Conservation (phyloP, 768 basidiomycete species). For the Rubroboletus pulcherrimus region DNA sequence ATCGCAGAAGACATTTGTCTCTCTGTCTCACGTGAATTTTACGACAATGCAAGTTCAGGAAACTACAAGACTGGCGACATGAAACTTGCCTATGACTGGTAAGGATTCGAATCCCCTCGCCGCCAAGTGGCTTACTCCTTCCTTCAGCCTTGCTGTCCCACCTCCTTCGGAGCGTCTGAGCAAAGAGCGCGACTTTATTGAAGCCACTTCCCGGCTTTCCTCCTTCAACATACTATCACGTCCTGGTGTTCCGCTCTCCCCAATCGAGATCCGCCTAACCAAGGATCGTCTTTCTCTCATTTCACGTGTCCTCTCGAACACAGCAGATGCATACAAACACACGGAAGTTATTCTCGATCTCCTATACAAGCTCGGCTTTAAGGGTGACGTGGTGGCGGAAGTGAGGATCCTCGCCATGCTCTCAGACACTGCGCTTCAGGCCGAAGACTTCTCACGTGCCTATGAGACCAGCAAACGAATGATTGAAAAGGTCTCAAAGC, state of each 20-base stretch:
- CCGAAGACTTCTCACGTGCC: constrained; percentile 74
- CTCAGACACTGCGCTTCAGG: constrained; percentile 78
- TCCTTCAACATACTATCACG: constrained; percentile 83
- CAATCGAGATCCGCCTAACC: constrained; percentile 89
- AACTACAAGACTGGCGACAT: constrained; percentile 93
- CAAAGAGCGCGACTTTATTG: constrained; percentile 88
- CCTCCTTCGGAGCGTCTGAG: constrained; percentile 55
- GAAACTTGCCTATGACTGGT: constrained; percentile 98
- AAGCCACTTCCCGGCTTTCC: constrained; percentile 93
- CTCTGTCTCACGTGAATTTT: constrained; percentile 80
- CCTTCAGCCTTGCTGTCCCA: constrained; percentile 70
- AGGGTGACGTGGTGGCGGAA: constrained; percentile 67
- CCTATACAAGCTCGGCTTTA: constrained; percentile 80
- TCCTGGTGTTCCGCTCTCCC: constrained; percentile 74
- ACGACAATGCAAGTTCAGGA: constrained; percentile 90
- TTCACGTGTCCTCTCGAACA: constrained; percentile 79
- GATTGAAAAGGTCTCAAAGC: constrained; percentile 54
- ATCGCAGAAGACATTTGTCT: constrained; percentile 78
- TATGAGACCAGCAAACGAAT: constrained; percentile 70
- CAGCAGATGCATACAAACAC: constrained; percentile 86
- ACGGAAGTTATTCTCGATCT: constrained; percentile 90
- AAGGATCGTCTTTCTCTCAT: constrained; percentile 88
- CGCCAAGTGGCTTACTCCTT: constrained; percentile 3
- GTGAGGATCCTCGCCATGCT: constrained; percentile 88
- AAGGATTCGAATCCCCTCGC: constrained; percentile 1